A percentile compares a stretch with the other conserved stretches of the same genome.
These are phyloP conservation scores for Luvunga scandens DNA, from an alignment of 345 rosid genomes.

Conservation along the genomic window DNA sequence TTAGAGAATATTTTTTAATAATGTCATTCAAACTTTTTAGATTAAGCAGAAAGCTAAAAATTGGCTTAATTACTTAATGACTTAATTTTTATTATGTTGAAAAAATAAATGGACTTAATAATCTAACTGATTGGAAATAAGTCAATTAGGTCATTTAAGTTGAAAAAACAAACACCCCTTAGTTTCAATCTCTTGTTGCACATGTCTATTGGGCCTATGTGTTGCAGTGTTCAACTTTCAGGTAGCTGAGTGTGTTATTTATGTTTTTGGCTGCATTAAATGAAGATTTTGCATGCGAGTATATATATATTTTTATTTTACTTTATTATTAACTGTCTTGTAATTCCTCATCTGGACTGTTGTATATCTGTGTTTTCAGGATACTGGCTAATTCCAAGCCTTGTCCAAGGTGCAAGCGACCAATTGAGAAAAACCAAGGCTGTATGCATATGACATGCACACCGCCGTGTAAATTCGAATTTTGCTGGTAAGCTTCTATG, in stretches of 20 bases:
- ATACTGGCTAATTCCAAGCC: conserved; percentile 81
- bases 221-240: not conserved
- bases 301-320: not conserved
- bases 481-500: conserved; percentile 59
- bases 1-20: no score
- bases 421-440: conserved; percentile 81
- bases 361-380: conserved; percentile 34
- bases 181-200: not conserved
- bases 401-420: conserved; percentile 78
- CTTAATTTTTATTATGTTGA: no score
- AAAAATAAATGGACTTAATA: no score
- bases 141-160: no score
- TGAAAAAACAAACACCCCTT: not conserved
- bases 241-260: not conserved
- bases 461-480: conserved; percentile 78
- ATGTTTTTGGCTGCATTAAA: not conserved
- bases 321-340: no score
- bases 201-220: not conserved
- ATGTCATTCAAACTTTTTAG: no score
- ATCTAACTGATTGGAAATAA: no score
- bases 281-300: not conserved
- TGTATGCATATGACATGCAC: conserved; percentile 94
- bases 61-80: no score
- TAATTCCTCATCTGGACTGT: not conserved
- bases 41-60: no score